phyloP scores from a whole-genome alignment of 2,329 filamentous ascomycete genomes.

The Parascedosporium putredinis region DNA sequence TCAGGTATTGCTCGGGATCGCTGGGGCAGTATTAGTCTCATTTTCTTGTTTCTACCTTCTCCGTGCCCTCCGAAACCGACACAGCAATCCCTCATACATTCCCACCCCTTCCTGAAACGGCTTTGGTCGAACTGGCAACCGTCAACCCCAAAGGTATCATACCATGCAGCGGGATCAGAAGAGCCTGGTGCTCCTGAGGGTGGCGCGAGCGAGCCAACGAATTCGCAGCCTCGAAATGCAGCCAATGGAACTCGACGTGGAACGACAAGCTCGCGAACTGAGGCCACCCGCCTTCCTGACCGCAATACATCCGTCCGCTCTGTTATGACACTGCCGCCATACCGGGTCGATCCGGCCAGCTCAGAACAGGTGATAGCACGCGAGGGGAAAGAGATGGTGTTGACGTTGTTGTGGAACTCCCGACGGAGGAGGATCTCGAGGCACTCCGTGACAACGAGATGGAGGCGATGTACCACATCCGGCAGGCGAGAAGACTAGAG shows the following conservation, averaged over 20 bases:
- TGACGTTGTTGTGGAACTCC: slow-evolving; percentile 79
- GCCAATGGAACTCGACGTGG: too few species aligned
- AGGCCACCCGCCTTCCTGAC: slow-evolving; percentile 43
- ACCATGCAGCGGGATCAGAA: slow-evolving; percentile 21
- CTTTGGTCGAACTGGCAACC: slow-evolving; percentile 38
- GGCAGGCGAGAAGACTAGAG: slow-evolving; percentile 64
- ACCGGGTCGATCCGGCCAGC: slow-evolving; percentile 61
- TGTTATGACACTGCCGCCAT: slow-evolving; percentile 88
- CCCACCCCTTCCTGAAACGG: slow-evolving; percentile 38
- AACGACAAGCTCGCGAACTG: slow-evolving; percentile 9
- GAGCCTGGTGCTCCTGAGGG: slow-evolving; percentile 14
- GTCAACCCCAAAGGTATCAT: slow-evolving; percentile 12
- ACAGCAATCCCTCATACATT: slow-evolving; percentile 38
- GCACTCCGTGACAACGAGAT: slow-evolving; percentile 75
- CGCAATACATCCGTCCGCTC: slow-evolving; percentile 80
- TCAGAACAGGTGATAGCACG: slow-evolving; percentile 76
- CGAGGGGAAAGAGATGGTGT: slow-evolving; percentile 84
- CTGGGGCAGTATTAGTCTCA: neutral
- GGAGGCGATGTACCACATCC: slow-evolving; percentile 85
- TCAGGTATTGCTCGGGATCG: neutral
- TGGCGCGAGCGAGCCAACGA: neutral
- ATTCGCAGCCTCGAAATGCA: too few species aligned
- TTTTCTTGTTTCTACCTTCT: neutral
- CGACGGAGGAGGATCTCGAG: slow-evolving; percentile 71
- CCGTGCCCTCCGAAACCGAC: slow-evolving; percentile 15